Base-by-base conservation (phyloP, 768 basidiomycete genomes). In the Goffeauzyma gilvescens region DNA sequence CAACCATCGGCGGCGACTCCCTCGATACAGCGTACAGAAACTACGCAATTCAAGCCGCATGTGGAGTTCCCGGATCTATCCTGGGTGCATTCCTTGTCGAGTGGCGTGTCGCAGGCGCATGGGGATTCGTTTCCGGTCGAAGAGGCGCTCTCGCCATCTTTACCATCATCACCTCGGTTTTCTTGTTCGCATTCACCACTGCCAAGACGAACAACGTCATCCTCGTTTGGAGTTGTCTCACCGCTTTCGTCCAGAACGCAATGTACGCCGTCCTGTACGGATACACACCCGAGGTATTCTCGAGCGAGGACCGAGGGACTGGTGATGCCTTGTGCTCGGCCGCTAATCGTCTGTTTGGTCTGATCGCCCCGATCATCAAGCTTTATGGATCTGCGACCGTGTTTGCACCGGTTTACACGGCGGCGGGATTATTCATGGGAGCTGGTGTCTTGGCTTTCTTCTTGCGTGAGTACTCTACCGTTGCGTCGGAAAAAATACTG, bases 181-280 rank as follows among this genome's bases (percentile, higher is more conserved):
- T 82, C 65, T 70, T 85, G 34, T 76, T 79, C 54, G 75, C 70
- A 49, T 75, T 72, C 24, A 82, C 80, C 33, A 81, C 79, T n/a
- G 71, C 80, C 23, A 70, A 73, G 51, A 75, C 71, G 45, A 79
- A 76, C 6, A 68, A 76, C 46, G 68, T 72, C 21, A 68, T 82
- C 31, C 68, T 83, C 20, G 80, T 75, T 35, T 83, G 80, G 80
- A 81, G 82, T 61, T 83, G 79, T 55, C 78, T 72, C 7, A 79
- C 78, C 49, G 69, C 66, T n/a, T 77, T 78, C 55, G 69, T 62
- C 49, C 74, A 72, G 41, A 76, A 75, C 52, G 51, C 50, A 38
- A 38, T n/a, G 41, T 34, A 72, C 45, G 72, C 71, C 8, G 66
- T 72, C 8, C 61, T 73, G 12, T 75, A 69, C 41, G 72, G 72